These are phyloP conservation scores for Breynia disticha DNA, from an alignment of 441 rosid species.

Conservation along the genomic window DNA sequence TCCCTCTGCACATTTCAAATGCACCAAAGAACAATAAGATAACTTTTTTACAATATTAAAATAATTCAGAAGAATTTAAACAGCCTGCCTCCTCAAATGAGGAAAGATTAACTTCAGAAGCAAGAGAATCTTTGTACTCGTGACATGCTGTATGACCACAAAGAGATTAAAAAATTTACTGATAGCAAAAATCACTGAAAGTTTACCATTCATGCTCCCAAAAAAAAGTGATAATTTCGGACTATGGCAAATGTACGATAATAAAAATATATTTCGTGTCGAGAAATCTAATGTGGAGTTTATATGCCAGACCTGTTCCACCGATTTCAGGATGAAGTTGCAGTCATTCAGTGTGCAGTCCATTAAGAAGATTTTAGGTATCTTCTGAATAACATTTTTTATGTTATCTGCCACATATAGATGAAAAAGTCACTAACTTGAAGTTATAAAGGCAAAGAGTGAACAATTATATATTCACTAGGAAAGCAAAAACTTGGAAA, in stretches of 20 bases:
- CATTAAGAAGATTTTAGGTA: constrained; percentile 69
- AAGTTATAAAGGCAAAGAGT: neutral
- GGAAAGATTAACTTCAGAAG: neutral
- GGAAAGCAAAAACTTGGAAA: constrained; percentile 4
- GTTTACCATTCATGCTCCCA: neutral
- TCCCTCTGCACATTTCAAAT: constrained; percentile 55
- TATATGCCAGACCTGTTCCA: constrained; percentile 44
- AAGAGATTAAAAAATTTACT: neutral
- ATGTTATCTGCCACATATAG: constrained; percentile 37
- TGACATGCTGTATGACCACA: neutral
- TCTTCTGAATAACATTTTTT: constrained; percentile 27
- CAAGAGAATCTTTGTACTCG: neutral
- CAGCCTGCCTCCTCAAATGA: neutral
- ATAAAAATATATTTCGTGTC: neutral
- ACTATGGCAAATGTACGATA: neutral
- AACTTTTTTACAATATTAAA: neutral
- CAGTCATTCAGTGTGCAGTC: constrained; percentile 94
- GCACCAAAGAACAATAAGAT: constrained; percentile 4
- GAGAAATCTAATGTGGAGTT: constrained; percentile 7
- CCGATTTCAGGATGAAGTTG: constrained; percentile 55
- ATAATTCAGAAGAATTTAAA: neutral
- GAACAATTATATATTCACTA: constrained; percentile 3
- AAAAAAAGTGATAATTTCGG: neutral
- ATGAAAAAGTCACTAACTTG: neutral
- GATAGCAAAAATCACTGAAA: neutral